Evolutionary conservation across 1,139 yeast genomes (phyloP).

Genomic region (Pichia sp.): DNA sequence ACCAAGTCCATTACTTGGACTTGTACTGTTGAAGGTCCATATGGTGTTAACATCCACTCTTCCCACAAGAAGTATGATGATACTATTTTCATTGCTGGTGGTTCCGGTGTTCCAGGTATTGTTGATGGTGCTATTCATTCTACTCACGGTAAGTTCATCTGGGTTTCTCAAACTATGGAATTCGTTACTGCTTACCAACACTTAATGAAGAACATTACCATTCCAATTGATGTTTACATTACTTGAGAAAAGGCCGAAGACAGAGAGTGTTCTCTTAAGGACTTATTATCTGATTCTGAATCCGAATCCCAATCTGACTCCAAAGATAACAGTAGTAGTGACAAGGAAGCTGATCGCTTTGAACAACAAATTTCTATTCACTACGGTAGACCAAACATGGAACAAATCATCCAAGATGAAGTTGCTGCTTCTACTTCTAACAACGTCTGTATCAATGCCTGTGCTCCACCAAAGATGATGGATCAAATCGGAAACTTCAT

Average conservation of each 20-base stretch:
- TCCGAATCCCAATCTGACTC: slow-evolving; percentile 6
- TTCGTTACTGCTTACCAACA: slow-evolving; percentile 10
- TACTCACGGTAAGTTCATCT: slow-evolving; percentile 14
- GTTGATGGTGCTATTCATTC: slow-evolving; percentile 38
- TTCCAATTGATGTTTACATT: slow-evolving; percentile 17
- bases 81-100: slow-evolving; percentile 60
- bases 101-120: slow-evolving; percentile 68
- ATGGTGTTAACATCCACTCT: slow-evolving; percentile 37
- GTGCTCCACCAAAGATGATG: slow-evolving; percentile 47
- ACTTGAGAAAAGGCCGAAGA: slow-evolving; percentile 15
- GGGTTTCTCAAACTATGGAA: slow-evolving; percentile 14
- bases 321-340: slow-evolving; percentile 6
- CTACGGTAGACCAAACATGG: slow-evolving; percentile 44
- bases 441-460: slow-evolving; percentile 40
- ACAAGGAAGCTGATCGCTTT: slow-evolving; percentile 2
- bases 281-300: neutral
- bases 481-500: slow-evolving; percentile 33
- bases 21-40: slow-evolving; percentile 62
- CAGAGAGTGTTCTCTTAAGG: neutral
- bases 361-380: slow-evolving; percentile 24
- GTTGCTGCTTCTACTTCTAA: slow-evolving; percentile 34
- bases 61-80: slow-evolving; percentile 47
- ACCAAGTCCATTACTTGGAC: slow-evolving; percentile 22
- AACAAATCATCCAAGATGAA: slow-evolving; percentile 34
- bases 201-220: slow-evolving; percentile 1